Percentiles rank a stretch among this genome's conserved stretches.
Evolutionary conservation across 371 early-diverging fungal species (phyloP).

Genomic region (Dinochytrium kinnereticum): DNA sequence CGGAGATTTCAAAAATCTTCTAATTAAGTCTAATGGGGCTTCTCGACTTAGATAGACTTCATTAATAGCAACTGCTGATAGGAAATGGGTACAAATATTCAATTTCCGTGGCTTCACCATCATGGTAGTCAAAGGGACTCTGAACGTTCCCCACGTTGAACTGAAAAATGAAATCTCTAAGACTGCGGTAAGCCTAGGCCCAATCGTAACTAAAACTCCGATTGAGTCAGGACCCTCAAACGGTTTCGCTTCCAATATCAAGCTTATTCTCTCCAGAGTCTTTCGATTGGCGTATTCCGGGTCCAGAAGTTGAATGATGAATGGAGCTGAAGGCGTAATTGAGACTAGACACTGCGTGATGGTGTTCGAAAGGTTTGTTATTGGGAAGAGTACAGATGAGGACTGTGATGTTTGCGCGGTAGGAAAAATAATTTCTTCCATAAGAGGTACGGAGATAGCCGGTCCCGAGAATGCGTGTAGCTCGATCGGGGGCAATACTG

Average conservation of each 20-base stretch:
- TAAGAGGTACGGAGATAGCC: conserved; percentile 42
- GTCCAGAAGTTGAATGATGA: conserved; percentile 37
- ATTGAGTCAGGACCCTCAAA: conserved; percentile 39
- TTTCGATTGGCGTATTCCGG: conserved; percentile 39
- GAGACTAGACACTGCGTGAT: conserved; percentile 33
- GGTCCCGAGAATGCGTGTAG: conserved; percentile 50
- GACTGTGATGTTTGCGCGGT: conserved; percentile 25
- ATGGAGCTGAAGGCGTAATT: conserved; percentile 38
- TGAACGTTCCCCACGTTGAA: conserved; percentile 45
- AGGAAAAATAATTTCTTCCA: conserved; percentile 48
- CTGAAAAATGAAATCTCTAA: conserved; percentile 41
- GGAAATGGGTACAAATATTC: conserved; percentile 30
- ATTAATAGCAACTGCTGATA: conserved; percentile 42
- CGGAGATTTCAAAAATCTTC: conserved; percentile 35
- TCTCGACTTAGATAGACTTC: conserved; percentile 37
- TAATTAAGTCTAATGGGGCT: conserved; percentile 31
- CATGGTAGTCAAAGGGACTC: conserved; percentile 34
- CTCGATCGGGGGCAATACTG: conserved; percentile 28
- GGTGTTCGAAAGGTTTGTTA: conserved; percentile 43
- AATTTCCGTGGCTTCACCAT: conserved; percentile 47
- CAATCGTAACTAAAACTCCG: conserved; percentile 41
- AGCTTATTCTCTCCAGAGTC: conserved; percentile 13
- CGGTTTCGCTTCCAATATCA: conserved; percentile 29
- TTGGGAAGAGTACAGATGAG: conserved; percentile 41
- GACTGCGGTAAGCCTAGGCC: conserved; percentile 40